Percentiles rank a stretch among this genome's conserved stretches.
These are phyloP conservation scores for Astrocystis sublimbata DNA, from an alignment of 495 filamentous ascomycete genomes.

Conservation along the genomic window DNA sequence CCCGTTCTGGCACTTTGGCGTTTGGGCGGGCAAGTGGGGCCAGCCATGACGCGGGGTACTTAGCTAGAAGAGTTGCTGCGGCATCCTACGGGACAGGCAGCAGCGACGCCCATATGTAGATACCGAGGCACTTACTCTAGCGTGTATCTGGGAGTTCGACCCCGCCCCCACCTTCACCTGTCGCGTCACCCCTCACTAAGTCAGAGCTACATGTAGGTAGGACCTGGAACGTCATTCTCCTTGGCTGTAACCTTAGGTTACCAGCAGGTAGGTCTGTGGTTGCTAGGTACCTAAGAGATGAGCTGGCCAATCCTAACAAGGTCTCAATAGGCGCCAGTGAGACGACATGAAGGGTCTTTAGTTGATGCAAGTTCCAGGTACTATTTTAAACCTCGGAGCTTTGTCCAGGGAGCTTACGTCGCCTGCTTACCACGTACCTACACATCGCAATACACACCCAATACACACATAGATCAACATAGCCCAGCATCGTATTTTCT, in stretches of 20 bases:
- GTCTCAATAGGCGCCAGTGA: neutral
- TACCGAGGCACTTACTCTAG: too few relatives aligned
- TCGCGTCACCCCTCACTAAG: neutral
- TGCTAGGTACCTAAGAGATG: neutral
- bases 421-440: neutral
- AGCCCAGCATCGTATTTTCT: neutral
- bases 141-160: neutral
- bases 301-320: neutral
- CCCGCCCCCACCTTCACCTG: neutral
- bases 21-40: neutral
- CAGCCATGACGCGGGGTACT: too few relatives aligned
- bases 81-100: conserved; percentile 18
- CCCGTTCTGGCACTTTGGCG: neutral
- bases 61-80: neutral
- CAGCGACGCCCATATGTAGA: too few relatives aligned
- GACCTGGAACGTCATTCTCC: conserved; percentile 20
- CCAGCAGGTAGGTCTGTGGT: neutral
- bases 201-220: neutral
- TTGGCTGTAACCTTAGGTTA: neutral
- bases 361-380: conserved; percentile 1
- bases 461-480: neutral
- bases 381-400: neutral
- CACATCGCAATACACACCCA: neutral
- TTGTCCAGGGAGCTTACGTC: neutral
- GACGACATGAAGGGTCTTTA: neutral